phyloP scores from a whole-genome alignment of 768 basidiomycete species.

The Strobilomyces echinocephalus region DNA sequence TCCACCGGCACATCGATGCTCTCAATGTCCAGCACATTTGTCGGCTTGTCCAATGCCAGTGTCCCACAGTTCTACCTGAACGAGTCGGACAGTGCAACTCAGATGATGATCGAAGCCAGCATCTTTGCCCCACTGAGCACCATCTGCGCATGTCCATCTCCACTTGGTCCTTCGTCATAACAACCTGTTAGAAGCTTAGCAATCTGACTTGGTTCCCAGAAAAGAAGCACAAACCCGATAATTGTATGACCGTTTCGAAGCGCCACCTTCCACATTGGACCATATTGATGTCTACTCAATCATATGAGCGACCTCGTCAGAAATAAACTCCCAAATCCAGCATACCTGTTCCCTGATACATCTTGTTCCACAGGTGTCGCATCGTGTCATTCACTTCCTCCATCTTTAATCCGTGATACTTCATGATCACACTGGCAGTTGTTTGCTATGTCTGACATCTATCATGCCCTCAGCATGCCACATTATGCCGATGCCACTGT shows the following conservation, averaged over 20 bases:
- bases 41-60: conserved; percentile 95
- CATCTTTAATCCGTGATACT: conserved; percentile 96
- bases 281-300: conserved; percentile 79
- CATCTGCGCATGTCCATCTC: conserved; percentile 99
- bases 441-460: conserved; percentile 99
- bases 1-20: conserved; percentile 92
- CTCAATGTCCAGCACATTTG: conserved; percentile 93
- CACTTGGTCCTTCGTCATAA: conserved; percentile 98
- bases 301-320: conserved; percentile 9
- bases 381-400: conserved; percentile 99
- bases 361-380: conserved; percentile 96
- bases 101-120: conserved; percentile 95
- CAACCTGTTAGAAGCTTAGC: conserved; percentile 57
- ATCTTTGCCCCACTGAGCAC: conserved; percentile 98
- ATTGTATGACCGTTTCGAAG: conserved; percentile 92
- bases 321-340: neutral
- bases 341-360: conserved; percentile 95
- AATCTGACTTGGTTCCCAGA: conserved; percentile 3
- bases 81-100: conserved; percentile 93
- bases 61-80: conserved; percentile 98
- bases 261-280: conserved; percentile 88
- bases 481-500: neutral
- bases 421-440: conserved; percentile 90
- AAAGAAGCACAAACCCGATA: conserved; percentile 64
- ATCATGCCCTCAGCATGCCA: neutral